A percentile compares a stretch with the other conserved stretches of the same genome.
Conservation (phyloP, 306 rosid genomes). For the Quillaja saponaria region DNA sequence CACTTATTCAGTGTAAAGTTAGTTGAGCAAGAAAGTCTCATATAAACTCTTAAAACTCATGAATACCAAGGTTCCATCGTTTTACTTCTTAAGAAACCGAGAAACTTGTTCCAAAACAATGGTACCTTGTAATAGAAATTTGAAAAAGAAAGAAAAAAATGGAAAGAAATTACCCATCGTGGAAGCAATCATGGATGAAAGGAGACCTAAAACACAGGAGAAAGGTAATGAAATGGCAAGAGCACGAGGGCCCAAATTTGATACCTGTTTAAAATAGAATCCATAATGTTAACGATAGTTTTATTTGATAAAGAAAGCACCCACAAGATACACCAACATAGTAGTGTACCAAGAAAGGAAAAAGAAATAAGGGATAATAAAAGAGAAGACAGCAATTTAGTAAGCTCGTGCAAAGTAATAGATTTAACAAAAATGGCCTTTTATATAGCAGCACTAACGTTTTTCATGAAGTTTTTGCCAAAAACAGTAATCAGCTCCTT, state of each 20-base stretch:
- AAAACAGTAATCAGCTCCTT: not conserved
- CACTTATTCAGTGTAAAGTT: no score
- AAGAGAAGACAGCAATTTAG: slow-evolving; percentile 12
- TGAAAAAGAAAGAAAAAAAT: no score
- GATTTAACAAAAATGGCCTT: not conserved
- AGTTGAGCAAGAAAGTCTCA: no score
- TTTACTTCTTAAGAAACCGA: no score
- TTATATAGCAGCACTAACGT: not conserved
- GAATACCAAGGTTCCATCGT: no score
- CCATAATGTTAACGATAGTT: slow-evolving; percentile 24
- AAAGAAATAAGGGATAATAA: not conserved
- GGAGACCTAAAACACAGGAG: slow-evolving; percentile 67
- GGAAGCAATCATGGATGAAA: slow-evolving; percentile 76
- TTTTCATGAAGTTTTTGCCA: no score
- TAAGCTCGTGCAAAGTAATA: slow-evolving; percentile 2
- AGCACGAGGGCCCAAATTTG: slow-evolving; percentile 80
- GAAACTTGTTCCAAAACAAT: no score
- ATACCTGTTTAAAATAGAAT: slow-evolving; percentile 58
- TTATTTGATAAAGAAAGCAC: slow-evolving; percentile 9
- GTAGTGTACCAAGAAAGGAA: no score
- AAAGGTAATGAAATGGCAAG: slow-evolving; percentile 82
- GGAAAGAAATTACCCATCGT: slow-evolving; percentile 61
- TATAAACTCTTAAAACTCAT: no score
- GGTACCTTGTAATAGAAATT: no score
- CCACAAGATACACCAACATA: not conserved